Conservation (phyloP, 2,329 filamentous ascomycete genomes). For the Alternaria sp. region DNA sequence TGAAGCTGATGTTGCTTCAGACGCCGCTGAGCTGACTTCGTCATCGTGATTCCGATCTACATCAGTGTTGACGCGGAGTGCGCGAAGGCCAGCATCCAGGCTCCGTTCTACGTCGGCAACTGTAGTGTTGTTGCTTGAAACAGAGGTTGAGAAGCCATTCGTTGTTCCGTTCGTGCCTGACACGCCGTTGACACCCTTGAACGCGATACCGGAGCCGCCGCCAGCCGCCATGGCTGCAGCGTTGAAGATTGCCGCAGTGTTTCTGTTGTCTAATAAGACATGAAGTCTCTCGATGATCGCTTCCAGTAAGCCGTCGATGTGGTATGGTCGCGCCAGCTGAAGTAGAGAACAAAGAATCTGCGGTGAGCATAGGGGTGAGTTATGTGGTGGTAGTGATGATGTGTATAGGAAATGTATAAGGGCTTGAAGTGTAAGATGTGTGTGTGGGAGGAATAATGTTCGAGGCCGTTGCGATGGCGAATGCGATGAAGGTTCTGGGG, state of each 20-base stretch:
- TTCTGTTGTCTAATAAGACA: conserved; percentile 86
- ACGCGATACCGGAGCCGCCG: conserved; percentile 84
- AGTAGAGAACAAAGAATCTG: conserved; percentile 95
- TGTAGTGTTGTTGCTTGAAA: conserved; percentile 8
- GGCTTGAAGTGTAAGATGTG: conserved; percentile 85
- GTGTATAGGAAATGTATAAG: conserved; percentile 95
- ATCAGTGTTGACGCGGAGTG: conserved; percentile 62
- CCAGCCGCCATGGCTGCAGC: conserved; percentile 98
- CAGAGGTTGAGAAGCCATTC: conserved; percentile 27
- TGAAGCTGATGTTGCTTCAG: conserved; percentile 41
- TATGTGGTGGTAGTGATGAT: conserved; percentile 79
- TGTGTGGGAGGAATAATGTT: conserved; percentile 92
- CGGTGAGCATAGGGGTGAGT: conserved; percentile 84
- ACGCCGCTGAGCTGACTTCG: conserved; percentile 47
- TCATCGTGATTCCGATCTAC: conserved; percentile 48
- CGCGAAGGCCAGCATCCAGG: conserved; percentile 47
- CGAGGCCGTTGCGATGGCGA: conserved; percentile 75
- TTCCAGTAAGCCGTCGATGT: conserved; percentile 90
- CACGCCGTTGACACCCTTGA: conserved; percentile 50
- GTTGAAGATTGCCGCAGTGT: conserved; percentile 97
- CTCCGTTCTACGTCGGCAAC: conserved; percentile 34
- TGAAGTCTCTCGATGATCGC: conserved; percentile 92
- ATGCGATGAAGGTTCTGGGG: conserved; percentile 63
- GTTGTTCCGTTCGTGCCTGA: conserved; percentile 38
- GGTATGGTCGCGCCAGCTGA: conserved; percentile 91